Base-by-base conservation (phyloP, 2,329 filamentous ascomycete species). In the Pseudogymnoascus sp. region DNA sequence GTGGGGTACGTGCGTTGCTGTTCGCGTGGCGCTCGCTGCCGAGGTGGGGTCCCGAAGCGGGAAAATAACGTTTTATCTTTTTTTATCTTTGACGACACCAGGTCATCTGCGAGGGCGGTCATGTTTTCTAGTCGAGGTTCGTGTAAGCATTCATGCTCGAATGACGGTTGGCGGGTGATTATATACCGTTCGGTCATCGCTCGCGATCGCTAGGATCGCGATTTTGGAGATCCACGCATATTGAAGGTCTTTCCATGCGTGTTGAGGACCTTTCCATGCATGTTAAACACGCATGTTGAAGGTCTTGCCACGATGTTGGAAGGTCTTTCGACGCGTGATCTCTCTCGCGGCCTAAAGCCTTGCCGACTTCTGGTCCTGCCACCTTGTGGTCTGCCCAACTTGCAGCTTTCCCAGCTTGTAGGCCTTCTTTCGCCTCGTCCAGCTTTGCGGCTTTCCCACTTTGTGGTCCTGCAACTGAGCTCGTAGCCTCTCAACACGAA, bases 141-240 rank as follows among this genome's bases (percentile, higher is more conserved):
- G 49, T 55, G 28, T 55, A 55, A 55, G 49, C 25, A 52, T 55
- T 55, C 5, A 55, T 55, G 49, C 28, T 35, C 49, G n/a, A 9
- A 55, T 33, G 16, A 22, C 49, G 16, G 16, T 33, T 55, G 49
- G 49, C 49, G 49, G 49, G 49, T 33, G 16, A 12, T 33, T 55
- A 55, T 35, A 35, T 55, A 55, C 49, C 28, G 16, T 55, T 55
- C 25, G 23, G 23, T 28, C 45, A 5, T 25, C 14, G 12, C 3
- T 49, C 45, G 45, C n/a, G 25, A 33, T 55, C 25, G 5, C 16
- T n/a, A 14, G 9, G n/a, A 55, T 55, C 25, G 28, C 49, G 49
- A 22, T 55, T 28, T 42, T 22, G 7, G 23, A 28, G 49, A 19
- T 55, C 49, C 16, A 33, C n/a, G 16, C 28, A 5, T 22, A 28